Percentiles rank a stretch among this genome's conserved stretches.
phyloP scores from a whole-genome alignment of 306 rosid species.

The Inga laurina region DNA sequence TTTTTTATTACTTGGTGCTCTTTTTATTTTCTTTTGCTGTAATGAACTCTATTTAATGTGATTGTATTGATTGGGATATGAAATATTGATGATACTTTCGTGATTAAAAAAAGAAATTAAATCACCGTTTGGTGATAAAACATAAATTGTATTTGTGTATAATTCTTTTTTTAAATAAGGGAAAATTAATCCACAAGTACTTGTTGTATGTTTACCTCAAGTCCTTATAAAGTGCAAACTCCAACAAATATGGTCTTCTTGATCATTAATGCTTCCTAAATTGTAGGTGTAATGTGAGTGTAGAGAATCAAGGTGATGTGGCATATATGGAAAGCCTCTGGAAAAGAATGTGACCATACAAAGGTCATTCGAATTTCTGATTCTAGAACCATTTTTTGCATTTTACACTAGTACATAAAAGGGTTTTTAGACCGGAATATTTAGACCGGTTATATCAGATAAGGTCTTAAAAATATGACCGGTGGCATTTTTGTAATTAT shows the following conservation, averaged over 20 bases:
- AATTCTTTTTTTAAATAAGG: background rate
- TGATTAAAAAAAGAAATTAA: background rate
- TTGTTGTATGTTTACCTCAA: too few species aligned
- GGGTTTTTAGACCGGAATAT: too few species aligned
- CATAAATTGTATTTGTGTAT: background rate
- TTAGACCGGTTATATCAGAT: too few species aligned
- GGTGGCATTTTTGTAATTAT: too few species aligned
- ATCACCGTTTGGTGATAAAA: background rate
- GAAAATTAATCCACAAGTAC: background rate
- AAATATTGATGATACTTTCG: background rate
- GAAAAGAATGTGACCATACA: background rate
- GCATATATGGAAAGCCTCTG: background rate
- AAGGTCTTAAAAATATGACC: too few species aligned
- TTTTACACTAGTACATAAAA: too few species aligned
- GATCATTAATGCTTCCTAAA: background rate
- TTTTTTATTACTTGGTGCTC: background rate
- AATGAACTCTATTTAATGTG: background rate
- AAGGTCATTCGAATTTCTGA: background rate
- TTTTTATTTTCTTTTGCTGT: background rate
- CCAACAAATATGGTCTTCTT: background rate
- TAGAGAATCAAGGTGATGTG: background rate
- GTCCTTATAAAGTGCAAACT: background rate
- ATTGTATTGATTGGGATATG: background rate
- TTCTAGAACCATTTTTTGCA: background rate
- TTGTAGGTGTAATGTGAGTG: background rate